Evolutionary conservation across 2,329 filamentous ascomycete genomes (phyloP), one percentile per base, ranked within the genome.

Genomic region (Zymoseptoria ardabiliae): DNA sequence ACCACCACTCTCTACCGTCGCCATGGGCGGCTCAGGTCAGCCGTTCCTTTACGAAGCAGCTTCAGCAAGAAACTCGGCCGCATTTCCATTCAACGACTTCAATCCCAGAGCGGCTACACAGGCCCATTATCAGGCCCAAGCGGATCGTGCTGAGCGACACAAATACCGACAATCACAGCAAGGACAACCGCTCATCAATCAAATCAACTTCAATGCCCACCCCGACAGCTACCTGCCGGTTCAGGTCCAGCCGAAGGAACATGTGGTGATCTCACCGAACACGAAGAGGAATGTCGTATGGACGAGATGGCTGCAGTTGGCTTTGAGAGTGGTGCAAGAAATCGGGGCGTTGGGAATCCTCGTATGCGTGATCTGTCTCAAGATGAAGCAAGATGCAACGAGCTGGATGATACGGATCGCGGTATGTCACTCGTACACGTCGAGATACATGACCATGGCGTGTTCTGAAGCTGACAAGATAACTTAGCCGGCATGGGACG

Each of bases 91-190:
- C 73, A 73, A 77, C 69, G 69, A 77, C n/a, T 96, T 95, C 75
- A 91, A 97, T 69, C 92, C 93, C 54, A 95, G 92, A 74, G 88
- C 89, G 61, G 82, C 91, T 54, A 92, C 91, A 21, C 83, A 91
- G 71, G 88, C 90, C 63, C 93, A 89, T 75, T 89, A 72, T 64
- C 66, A 84, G 79, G 78, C 85, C 69, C 82, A 66, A 52, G 25
- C 59, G 55, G 54, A 65, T 50, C 62, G 84, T 11, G 83, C 84
- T 57, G 78, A 83, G 19, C 71, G 73, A 35, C 79, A 77, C 30
- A 71, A 74, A 49, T 79, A 76, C 23, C 86, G 81, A 69, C 80
- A 83, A 50, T 87, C 88, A 79, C 82, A 81, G 51, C 80, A 89
- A 56, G 91, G 91, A 0, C 91, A 91, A 11, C 77, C 95, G 64